Conservation (phyloP, 257 asterid species). For the Paulownia fortunei region DNA sequence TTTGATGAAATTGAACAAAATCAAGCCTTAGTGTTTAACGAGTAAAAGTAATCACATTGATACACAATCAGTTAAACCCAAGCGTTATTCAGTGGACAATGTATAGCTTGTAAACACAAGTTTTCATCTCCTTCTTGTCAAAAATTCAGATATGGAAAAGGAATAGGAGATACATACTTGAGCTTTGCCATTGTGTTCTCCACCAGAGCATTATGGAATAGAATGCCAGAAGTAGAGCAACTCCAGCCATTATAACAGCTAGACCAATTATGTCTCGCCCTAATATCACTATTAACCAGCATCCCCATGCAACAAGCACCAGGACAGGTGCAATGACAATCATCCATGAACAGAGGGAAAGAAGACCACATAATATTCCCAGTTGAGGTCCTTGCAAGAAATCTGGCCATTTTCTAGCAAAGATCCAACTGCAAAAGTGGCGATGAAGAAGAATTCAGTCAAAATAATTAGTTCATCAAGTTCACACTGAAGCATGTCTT, state of each 20-base stretch:
- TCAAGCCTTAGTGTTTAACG: not conserved
- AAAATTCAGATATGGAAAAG: slow-evolving; percentile 27
- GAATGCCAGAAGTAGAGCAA: slow-evolving; percentile 91
- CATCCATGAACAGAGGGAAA: slow-evolving; percentile 80
- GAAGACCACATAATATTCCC: slow-evolving; percentile 79
- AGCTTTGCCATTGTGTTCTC: slow-evolving; percentile 99
- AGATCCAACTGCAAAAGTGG: slow-evolving; percentile 93
- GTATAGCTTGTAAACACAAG: not conserved
- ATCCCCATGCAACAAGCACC: slow-evolving; percentile 89
- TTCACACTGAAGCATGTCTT: not conserved
- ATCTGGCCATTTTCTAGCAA: slow-evolving; percentile 97
- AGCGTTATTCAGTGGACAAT: not conserved
- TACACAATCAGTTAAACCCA: slow-evolving; percentile 2
- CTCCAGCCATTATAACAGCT: slow-evolving; percentile 98
- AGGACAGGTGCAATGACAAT: slow-evolving; percentile 85
- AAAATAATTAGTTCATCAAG: slow-evolving; percentile 17
- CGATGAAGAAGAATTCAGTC: slow-evolving; percentile 36
- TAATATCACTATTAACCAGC: slow-evolving; percentile 88
- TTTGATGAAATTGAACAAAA: no score
- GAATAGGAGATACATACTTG: slow-evolving; percentile 68
- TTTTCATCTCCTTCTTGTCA: slow-evolving; percentile 11
- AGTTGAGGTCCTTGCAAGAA: slow-evolving; percentile 87
- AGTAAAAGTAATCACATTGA: not conserved
- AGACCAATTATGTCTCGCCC: slow-evolving; percentile 96
- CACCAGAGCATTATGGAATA: slow-evolving; percentile 99